phyloP scores from a whole-genome alignment of 2,329 filamentous ascomycete species.

The Neonectria hederae region DNA sequence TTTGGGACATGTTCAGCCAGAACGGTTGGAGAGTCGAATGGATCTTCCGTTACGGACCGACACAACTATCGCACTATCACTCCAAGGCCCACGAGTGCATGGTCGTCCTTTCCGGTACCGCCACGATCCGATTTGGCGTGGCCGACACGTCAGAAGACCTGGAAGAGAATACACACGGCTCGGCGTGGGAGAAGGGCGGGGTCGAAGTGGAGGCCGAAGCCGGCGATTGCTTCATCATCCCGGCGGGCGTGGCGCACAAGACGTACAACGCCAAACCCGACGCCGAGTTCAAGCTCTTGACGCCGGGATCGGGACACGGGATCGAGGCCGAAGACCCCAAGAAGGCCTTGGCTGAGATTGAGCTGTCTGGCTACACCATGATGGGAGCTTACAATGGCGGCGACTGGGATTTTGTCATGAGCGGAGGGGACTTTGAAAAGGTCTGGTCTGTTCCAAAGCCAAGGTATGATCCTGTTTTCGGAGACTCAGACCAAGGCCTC shows the following conservation, averaged over 20 bases:
- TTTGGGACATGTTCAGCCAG: slow-evolving; percentile 51
- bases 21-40: slow-evolving; percentile 65
- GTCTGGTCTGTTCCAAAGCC: slow-evolving; percentile 35
- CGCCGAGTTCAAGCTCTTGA: slow-evolving; percentile 48
- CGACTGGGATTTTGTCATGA: slow-evolving; percentile 34
- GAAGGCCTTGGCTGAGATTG: slow-evolving; percentile 48
- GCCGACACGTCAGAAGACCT: slow-evolving; percentile 56
- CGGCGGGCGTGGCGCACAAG: slow-evolving; percentile 65
- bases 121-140: slow-evolving; percentile 64
- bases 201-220: slow-evolving; percentile 57
- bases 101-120: slow-evolving; percentile 62
- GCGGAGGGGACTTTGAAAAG: slow-evolving; percentile 33
- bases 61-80: slow-evolving; percentile 67
- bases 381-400: slow-evolving; percentile 59
- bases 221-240: slow-evolving; percentile 68
- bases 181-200: slow-evolving; percentile 56
- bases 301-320: slow-evolving; percentile 53
- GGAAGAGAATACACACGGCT: slow-evolving; percentile 51
- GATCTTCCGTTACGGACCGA: slow-evolving; percentile 65
- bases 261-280: slow-evolving; percentile 55
- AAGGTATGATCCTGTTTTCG: slow-evolving; percentile 32
- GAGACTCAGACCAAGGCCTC: slow-evolving; percentile 8
- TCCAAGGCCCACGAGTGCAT: slow-evolving; percentile 66
- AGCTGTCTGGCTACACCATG: slow-evolving; percentile 45
- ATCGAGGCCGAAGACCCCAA: slow-evolving; percentile 49